phyloP scores from a whole-genome alignment of 441 rosid genomes.

The Adansonia grandidieri region DNA sequence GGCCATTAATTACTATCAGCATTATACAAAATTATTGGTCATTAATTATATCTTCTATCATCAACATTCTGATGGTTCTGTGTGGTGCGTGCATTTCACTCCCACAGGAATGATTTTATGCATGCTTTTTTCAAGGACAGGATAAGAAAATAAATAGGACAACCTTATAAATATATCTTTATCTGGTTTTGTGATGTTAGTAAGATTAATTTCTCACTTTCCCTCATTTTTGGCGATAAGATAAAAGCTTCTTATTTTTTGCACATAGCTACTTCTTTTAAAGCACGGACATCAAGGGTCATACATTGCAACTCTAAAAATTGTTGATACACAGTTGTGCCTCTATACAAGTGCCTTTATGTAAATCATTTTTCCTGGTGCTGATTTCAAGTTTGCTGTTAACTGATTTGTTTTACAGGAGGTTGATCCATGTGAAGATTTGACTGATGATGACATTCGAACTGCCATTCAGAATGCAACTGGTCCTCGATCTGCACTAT shows the following conservation, averaged over 20 bases:
- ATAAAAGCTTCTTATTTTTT: background rate
- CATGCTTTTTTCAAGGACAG: background rate
- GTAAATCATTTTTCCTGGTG: background rate
- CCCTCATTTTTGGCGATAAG: background rate
- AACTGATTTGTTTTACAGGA: conserved; percentile 50
- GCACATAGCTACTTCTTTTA: background rate
- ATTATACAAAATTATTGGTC: background rate
- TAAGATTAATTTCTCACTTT: background rate
- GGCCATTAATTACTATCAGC: background rate
- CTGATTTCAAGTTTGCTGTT: conserved; percentile 15
- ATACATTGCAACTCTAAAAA: conserved; percentile 6
- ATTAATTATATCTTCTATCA: background rate
- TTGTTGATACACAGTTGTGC: conserved; percentile 11
- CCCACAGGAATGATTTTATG: background rate
- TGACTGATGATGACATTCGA: conserved; percentile 87
- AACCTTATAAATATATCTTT: background rate
- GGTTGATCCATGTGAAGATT: conserved; percentile 95
- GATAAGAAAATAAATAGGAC: background rate
- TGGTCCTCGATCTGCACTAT: conserved; percentile 87
- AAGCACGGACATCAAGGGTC: background rate
- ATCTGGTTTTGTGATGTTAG: background rate
- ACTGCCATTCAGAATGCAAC: conserved; percentile 98
- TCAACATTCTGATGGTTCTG: background rate
- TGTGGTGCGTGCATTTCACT: background rate
- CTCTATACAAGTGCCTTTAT: background rate